These are phyloP conservation scores for Cryptococcus depauperatus DNA, from an alignment of 1,284 basidiomycete species.

Conservation along the genomic window DNA sequence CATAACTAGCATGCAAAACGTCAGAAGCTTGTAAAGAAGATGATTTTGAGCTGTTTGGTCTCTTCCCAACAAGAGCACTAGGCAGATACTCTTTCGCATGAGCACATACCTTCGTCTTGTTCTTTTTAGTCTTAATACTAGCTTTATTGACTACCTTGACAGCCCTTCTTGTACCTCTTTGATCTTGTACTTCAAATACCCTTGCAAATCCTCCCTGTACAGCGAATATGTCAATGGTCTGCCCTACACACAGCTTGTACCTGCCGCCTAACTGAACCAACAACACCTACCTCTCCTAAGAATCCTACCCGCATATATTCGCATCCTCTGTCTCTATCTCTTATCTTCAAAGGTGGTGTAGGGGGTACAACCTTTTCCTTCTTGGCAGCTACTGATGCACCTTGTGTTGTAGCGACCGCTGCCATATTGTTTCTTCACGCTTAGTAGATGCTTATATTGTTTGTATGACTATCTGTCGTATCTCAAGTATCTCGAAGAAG, in stretches of 20 bases:
- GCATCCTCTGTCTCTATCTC: slow-evolving; percentile 55
- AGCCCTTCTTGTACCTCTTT: slow-evolving; percentile 58
- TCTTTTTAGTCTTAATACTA: slow-evolving; percentile 79
- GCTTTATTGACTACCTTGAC: slow-evolving; percentile 80
- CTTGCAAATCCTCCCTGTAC: slow-evolving; percentile 77
- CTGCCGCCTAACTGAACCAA: too few species aligned
- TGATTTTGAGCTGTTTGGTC: neutral
- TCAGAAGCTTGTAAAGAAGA: too few species aligned
- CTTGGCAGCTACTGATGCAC: slow-evolving; percentile 6
- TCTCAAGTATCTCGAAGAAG: too few species aligned
- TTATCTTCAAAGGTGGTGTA: slow-evolving; percentile 68
- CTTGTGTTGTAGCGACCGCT: too few species aligned
- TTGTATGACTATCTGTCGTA: too few species aligned
- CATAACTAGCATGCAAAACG: slow-evolving; percentile 59
- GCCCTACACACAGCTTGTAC: neutral
- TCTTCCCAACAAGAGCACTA: neutral
- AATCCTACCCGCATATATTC: slow-evolving; percentile 66
- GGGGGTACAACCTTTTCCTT: slow-evolving; percentile 63
- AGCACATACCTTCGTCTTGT: slow-evolving; percentile 70
- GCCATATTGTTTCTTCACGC: too few species aligned
- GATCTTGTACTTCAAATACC: slow-evolving; percentile 78
- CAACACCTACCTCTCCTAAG: slow-evolving; percentile 75
- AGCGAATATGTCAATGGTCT: too few species aligned
- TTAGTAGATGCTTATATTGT: too few species aligned
- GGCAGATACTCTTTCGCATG: too few species aligned